Percentiles rank a stretch among this genome's conserved stretches.
These are phyloP conservation scores for Ganoderma resinaceum DNA, from an alignment of 1,284 basidiomycete species.

Conservation along the genomic window DNA sequence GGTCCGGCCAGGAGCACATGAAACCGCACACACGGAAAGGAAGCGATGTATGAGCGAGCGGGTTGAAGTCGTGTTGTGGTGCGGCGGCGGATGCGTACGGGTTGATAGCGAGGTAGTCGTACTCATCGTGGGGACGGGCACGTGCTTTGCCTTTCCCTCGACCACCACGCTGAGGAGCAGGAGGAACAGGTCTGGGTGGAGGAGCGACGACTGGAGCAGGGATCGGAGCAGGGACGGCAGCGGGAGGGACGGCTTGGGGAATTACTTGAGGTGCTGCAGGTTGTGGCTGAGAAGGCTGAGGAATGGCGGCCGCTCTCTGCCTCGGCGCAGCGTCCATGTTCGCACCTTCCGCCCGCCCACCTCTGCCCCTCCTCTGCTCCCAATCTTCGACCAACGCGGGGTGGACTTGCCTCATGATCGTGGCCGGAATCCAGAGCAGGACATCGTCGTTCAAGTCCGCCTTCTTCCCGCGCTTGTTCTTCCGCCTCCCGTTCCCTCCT, in stretches of 20 bases:
- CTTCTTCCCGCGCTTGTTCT: constrained; percentile 32
- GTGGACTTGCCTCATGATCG: constrained; percentile 54
- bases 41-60: constrained; percentile 22
- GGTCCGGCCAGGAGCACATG: constrained; percentile 38
- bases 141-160: constrained; percentile 16
- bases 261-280: constrained; percentile 1
- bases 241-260: background rate
- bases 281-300: constrained; percentile 9
- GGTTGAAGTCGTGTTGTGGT: constrained; percentile 16
- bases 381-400: constrained; percentile 47
- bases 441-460: constrained; percentile 42
- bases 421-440: constrained; percentile 50
- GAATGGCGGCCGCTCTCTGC: constrained; percentile 21
- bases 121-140: constrained; percentile 3
- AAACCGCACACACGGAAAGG: constrained; percentile 31
- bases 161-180: constrained; percentile 1
- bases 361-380: constrained; percentile 25
- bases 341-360: constrained; percentile 1
- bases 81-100: constrained; percentile 14
- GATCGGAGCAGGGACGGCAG: background rate
- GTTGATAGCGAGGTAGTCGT: constrained; percentile 10
- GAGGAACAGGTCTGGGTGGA: background rate
- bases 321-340: constrained; percentile 30
- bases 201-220: background rate
- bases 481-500: background rate